phyloP scores from a whole-genome alignment of 2,329 filamentous ascomycete species.

The Gnomoniopsis smithogilvyi region DNA sequence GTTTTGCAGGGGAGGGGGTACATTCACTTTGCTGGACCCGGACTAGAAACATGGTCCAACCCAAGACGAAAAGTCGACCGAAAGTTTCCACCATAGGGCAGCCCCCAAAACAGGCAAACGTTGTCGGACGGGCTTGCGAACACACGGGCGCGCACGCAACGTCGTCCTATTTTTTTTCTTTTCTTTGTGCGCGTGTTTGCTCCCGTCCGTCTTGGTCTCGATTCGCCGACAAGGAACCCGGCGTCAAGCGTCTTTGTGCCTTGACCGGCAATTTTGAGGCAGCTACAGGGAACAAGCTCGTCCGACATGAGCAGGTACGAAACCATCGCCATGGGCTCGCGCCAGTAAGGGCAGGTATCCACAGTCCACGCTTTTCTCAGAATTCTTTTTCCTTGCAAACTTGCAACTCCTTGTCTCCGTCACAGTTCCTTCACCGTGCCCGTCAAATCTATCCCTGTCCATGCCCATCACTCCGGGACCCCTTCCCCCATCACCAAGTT shows the following conservation, averaged over 20 bases:
- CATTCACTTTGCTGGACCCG: constrained; percentile 5
- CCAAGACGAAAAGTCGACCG: constrained; percentile 8
- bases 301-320: constrained; percentile 6
- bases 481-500: constrained; percentile 18
- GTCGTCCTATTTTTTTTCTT: no score
- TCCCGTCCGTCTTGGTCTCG: background rate
- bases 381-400: constrained; percentile 1
- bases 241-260: background rate
- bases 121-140: constrained; percentile 7
- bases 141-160: constrained; percentile 7
- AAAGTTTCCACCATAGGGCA: constrained; percentile 13
- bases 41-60: constrained; percentile 17
- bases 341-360: constrained; percentile 6
- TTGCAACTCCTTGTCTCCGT: constrained; percentile 3
- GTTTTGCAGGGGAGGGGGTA: constrained; percentile 19
- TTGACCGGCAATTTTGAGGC: background rate
- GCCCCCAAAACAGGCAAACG: constrained; percentile 7
- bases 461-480: constrained; percentile 18
- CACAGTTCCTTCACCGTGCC: constrained; percentile 18
- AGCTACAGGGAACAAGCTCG: constrained; percentile 5
- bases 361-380: constrained; percentile 12
- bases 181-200: background rate
- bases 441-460: constrained; percentile 12
- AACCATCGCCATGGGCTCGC: constrained; percentile 16
- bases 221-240: background rate